Conservation (phyloP, 768 basidiomycete genomes). For the Agaricus blazei region DNA sequence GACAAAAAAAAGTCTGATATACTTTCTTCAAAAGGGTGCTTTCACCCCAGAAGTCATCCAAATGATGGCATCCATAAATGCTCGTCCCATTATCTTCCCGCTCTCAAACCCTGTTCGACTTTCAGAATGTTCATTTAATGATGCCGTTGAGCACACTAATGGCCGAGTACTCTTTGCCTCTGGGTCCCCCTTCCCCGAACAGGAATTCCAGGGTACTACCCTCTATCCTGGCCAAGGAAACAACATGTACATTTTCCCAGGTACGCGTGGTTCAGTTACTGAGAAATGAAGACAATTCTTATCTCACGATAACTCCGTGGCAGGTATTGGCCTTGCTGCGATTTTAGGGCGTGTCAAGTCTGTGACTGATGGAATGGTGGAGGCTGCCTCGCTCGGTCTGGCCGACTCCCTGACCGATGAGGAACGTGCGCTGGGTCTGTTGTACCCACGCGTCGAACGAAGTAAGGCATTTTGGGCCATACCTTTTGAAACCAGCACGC, state of each 20-base stretch:
- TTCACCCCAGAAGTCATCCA: slow-evolving; percentile 70
- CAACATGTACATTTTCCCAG: slow-evolving; percentile 87
- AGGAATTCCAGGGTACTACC: slow-evolving; percentile 46
- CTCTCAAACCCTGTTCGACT: slow-evolving; percentile 85
- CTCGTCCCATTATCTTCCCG: slow-evolving; percentile 87
- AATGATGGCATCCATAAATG: slow-evolving; percentile 74
- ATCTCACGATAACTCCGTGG: not conserved
- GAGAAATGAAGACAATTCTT: no score
- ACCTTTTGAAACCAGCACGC: not conserved
- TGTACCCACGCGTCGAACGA: slow-evolving; percentile 83
- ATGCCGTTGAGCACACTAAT: slow-evolving; percentile 65
- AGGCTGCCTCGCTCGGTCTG: slow-evolving; percentile 79
- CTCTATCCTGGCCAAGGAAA: slow-evolving; percentile 88
- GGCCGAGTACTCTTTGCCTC: slow-evolving; percentile 83
- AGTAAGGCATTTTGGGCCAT: slow-evolving; percentile 28
- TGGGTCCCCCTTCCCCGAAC: slow-evolving; percentile 78
- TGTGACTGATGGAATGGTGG: slow-evolving; percentile 86
- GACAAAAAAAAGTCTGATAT: not conserved
- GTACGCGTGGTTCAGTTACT: slow-evolving; percentile 23
- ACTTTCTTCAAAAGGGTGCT: slow-evolving; percentile 42
- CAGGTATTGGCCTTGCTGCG: slow-evolving; percentile 73
- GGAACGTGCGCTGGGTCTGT: slow-evolving; percentile 58
- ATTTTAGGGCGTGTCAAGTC: slow-evolving; percentile 63
- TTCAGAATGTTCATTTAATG: slow-evolving; percentile 75
- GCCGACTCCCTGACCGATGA: slow-evolving; percentile 66